A percentile compares a stretch with the other conserved stretches of the same genome.
phyloP scores from a whole-genome alignment of 148 eudicot genomes.

The Limonium bicolor region DNA sequence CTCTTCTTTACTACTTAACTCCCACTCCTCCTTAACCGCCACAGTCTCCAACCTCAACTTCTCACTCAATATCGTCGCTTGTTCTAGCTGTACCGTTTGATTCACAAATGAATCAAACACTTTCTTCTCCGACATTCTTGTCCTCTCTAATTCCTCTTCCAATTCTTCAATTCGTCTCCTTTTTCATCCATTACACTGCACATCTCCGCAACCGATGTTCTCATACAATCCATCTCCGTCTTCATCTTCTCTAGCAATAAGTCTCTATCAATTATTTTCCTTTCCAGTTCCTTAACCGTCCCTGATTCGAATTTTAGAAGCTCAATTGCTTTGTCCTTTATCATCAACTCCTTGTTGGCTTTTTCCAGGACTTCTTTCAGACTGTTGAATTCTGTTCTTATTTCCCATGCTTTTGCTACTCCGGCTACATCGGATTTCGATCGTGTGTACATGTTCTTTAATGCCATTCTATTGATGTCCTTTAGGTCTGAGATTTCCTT shows the following conservation, averaged over 20 bases:
- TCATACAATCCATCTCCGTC: not conserved
- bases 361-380: not conserved
- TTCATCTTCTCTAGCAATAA: not conserved
- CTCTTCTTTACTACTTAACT: not conserved
- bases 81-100: not conserved
- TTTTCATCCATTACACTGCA: not conserved
- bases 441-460: no score
- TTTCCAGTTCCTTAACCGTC: not conserved
- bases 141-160: not conserved
- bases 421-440: no score
- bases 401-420: no score
- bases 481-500: no score
- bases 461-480: no score
- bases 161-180: not conserved
- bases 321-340: no score
- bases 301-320: no score
- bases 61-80: not conserved
- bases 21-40: not conserved
- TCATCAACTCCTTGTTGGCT: not conserved
- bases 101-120: not conserved
- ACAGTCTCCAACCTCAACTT: not conserved
- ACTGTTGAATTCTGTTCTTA: not conserved
- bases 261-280: not conserved
- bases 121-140: not conserved
- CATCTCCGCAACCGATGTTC: not conserved